Evolutionary conservation across 73 alveolate species (phyloP).

Genomic region (Paramecium octaurelia): DNA sequence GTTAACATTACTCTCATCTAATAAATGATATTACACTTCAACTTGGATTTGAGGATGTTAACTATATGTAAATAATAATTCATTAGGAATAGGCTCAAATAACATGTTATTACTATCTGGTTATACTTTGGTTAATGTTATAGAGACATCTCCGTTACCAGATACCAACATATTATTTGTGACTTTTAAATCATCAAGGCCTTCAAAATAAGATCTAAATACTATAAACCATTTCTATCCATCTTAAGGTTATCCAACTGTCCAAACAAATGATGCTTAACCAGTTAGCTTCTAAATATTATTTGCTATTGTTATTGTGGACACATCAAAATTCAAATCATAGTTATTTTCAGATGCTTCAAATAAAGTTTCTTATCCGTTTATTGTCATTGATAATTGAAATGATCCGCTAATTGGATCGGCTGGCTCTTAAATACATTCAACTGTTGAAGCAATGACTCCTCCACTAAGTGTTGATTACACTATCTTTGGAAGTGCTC

Average conservation of each 20-base stretch:
- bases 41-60: not conserved
- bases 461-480: not conserved
- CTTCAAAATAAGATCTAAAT: not conserved
- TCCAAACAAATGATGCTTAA: not conserved
- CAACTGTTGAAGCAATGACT: not conserved
- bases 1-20: not conserved
- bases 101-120: not conserved
- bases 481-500: not conserved
- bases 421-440: not conserved
- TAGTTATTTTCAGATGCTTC: not conserved
- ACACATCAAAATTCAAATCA: not conserved
- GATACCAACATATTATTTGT: not conserved
- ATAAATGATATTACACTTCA: not conserved
- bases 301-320: not conserved
- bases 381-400: not conserved
- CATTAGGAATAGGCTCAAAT: slow-evolving; percentile 45
- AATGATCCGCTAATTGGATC: slow-evolving; percentile 9
- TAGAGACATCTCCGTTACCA: slow-evolving; percentile 4
- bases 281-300: not conserved
- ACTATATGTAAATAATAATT: not conserved
- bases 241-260: not conserved
- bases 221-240: not conserved
- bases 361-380: not conserved
- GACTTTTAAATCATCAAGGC: not conserved
- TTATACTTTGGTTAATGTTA: not conserved